Conservation (phyloP, 257 asterid genomes). For the Solanum clarkiae region DNA sequence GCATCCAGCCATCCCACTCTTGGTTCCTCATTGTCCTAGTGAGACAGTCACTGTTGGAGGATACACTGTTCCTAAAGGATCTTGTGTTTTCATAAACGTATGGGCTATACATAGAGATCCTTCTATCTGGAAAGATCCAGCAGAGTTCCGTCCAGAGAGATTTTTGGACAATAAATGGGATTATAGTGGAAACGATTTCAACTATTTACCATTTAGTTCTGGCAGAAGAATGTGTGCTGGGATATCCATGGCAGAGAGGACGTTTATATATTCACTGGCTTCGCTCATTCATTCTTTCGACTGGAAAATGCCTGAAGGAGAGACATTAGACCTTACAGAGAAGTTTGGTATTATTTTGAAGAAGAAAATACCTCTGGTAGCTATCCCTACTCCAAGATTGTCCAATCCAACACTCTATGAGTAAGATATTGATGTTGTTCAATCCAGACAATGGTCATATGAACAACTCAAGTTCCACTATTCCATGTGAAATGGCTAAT, state of each 20-base stretch:
- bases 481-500: too few species aligned
- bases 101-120: conserved; percentile 65
- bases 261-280: conserved; percentile 49
- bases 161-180: conserved; percentile 35
- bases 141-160: conserved; percentile 39
- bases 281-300: conserved; percentile 48
- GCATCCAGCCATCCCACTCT: conserved; percentile 52
- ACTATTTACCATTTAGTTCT: conserved; percentile 50
- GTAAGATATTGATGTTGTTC: neutral
- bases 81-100: conserved; percentile 48
- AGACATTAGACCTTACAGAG: conserved; percentile 27
- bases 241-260: conserved; percentile 47
- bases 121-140: conserved; percentile 32
- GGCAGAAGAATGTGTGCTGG: conserved; percentile 70
- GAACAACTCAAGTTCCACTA: too few species aligned
- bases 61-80: conserved; percentile 35
- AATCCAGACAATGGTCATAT: too few species aligned
- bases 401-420: conserved; percentile 20
- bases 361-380: conserved; percentile 39
- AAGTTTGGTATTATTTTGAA: conserved; percentile 57
- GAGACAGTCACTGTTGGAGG: conserved; percentile 33
- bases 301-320: conserved; percentile 34
- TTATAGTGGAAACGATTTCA: conserved; percentile 42
- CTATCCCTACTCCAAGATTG: conserved; percentile 43
- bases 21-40: conserved; percentile 61